Evolutionary conservation across 1,284 basidiomycete species (phyloP).

Genomic region (Neotropicomus parvogracilis): DNA sequence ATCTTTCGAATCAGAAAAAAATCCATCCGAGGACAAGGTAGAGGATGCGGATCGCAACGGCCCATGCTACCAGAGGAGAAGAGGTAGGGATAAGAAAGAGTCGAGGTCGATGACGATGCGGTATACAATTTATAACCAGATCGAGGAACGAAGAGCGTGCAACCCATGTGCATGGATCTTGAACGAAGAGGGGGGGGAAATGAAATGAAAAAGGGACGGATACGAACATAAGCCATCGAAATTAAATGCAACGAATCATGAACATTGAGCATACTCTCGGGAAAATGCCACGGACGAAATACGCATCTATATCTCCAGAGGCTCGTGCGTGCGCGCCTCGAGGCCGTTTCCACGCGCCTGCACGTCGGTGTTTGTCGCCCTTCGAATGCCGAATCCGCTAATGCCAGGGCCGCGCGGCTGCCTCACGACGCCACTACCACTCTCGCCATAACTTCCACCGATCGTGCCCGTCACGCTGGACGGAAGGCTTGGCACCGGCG

Average conservation of each 20-base stretch:
- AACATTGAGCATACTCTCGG: constrained; percentile 23
- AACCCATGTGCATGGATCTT: constrained; percentile 8
- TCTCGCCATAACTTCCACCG: constrained; percentile 40
- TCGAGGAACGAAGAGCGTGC: constrained; percentile 8
- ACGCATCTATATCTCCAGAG: constrained; percentile 66
- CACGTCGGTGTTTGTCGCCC: constrained; percentile 52
- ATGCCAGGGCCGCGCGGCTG: constrained; percentile 77
- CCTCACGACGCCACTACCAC: constrained; percentile 59
- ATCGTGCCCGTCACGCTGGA: constrained; percentile 47
- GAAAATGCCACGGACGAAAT: constrained; percentile 12
- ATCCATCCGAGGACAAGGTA: constrained; percentile 12
- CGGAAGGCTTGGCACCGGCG: constrained; percentile 76
- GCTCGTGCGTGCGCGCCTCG: constrained; percentile 78
- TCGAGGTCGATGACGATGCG: constrained; percentile 20
- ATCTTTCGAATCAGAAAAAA: constrained; percentile 5
- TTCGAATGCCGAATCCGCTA: constrained; percentile 64
- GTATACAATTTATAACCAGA: constrained; percentile 30
- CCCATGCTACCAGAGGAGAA: background rate
- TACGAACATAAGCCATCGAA: constrained; percentile 15
- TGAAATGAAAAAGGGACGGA: background rate
- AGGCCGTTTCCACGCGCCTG: constrained; percentile 58
- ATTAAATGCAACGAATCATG: constrained; percentile 22
- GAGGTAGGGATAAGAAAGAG: background rate
- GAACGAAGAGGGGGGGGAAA: constrained; percentile 9
- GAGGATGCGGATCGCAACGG: constrained; percentile 6